These are phyloP conservation scores for Umbellularia californica DNA, from an alignment of 164 flowering plant species.

Conservation along the genomic window DNA sequence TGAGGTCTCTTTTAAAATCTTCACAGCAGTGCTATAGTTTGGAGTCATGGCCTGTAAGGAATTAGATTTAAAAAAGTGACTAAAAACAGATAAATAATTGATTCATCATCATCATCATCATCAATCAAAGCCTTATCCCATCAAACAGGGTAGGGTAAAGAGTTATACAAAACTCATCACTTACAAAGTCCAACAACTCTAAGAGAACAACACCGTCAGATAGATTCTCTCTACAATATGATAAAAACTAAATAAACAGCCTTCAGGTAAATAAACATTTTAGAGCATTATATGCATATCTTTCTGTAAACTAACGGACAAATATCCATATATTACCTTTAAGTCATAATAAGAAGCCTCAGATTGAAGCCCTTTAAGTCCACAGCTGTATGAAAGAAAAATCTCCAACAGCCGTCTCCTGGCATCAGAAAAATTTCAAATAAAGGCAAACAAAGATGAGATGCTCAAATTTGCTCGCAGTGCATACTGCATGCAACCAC, in stretches of 20 bases:
- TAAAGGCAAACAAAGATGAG: neutral
- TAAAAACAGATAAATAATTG: neutral
- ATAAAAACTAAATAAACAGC: too few relatives aligned
- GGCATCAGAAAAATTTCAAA: slow-evolving; percentile 8
- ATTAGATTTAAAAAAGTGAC: slow-evolving; percentile 1
- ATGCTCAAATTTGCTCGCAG: neutral
- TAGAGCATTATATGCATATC: neutral
- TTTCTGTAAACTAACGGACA: neutral
- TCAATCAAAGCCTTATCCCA: too few relatives aligned
- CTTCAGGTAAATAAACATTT: neutral
- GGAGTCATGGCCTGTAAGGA: slow-evolving; percentile 51
- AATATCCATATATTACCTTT: slow-evolving; percentile 48
- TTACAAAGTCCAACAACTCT: too few relatives aligned
- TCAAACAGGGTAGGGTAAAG: too few relatives aligned
- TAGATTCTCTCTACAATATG: too few relatives aligned
- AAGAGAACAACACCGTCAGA: too few relatives aligned
- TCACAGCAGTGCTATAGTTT: slow-evolving; percentile 40
- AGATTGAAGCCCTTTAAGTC: slow-evolving; percentile 8
- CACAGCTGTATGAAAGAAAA: slow-evolving; percentile 41
- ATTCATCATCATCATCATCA: too few relatives aligned
- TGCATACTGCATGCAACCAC: neutral
- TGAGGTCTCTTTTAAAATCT: slow-evolving; percentile 42
- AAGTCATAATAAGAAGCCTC: slow-evolving; percentile 50
- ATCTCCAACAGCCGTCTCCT: slow-evolving; percentile 67
- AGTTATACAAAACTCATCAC: too few relatives aligned